Base-by-base conservation (phyloP, 2,329 filamentous ascomycete genomes). In the Fusarium sp. region DNA sequence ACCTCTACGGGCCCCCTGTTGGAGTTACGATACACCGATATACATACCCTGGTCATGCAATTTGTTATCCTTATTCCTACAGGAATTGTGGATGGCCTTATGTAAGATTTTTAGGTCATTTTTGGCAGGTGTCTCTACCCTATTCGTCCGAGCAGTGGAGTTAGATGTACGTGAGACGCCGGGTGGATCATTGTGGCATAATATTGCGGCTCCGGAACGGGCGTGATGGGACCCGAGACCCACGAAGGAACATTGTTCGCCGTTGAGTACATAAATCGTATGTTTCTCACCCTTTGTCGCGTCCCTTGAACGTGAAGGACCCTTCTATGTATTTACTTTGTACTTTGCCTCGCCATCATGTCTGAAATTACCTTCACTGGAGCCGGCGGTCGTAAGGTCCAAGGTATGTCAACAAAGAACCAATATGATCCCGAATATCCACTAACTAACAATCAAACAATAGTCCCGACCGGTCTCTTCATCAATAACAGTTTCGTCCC, bases 401-500 rank as follows among this genome's bases (percentile, higher is more conserved):
- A 45, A 9, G 30, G 61, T 64, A 63, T 3, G 38, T 45, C 28
- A 8, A 12, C 8, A 1, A 11, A 16, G 4, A 7, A 36, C n/a
- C n/a, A 4, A 30, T 23, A 8, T 40, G 3, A 26, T 7, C 4
- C 3, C 5, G 23, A 23, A 23, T 23, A 23, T 23, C 23, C 20
- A 44, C 12, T 1, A 8, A 31, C 36, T 60, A 4, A 50, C 31
- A 3, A 15, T 4, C 2, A 23, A 23, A 23, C 12, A n/a, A 20
- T 12, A 68, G 65, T 68, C n/a, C 59, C 65, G 1, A 66, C 66
- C 1, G 61, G 66, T 2, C 61, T 69, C 12, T 69, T 69, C 15
- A 69, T 69, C 23, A 30, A 69, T 13, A 69, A 69, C 36, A 2
- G 12, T 8, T 69, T 69, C 16, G 3, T 16, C 4, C 11, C 66